Evolutionary conservation across 352 stramenopile genomes (phyloP).

Genomic region (Phytophthora uliginosa): DNA sequence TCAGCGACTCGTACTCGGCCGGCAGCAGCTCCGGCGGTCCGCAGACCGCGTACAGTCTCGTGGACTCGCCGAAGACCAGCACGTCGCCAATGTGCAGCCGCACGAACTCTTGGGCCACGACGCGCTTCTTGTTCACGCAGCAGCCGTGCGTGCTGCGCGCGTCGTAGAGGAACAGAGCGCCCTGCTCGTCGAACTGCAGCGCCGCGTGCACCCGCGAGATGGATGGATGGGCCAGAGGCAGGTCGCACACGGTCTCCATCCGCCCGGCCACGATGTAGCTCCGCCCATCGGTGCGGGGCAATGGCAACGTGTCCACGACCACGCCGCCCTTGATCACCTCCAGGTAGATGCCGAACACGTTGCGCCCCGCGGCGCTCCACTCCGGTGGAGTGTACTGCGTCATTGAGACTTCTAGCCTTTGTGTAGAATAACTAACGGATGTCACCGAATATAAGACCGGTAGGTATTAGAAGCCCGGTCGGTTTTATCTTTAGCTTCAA

Average conservation of each 20-base stretch:
- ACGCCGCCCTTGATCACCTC: conserved; percentile 79
- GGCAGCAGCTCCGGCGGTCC: conserved; percentile 75
- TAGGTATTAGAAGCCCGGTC: too few species aligned
- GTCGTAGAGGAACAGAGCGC: conserved; percentile 81
- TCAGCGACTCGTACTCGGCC: conserved; percentile 80
- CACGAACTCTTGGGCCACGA: conserved; percentile 55
- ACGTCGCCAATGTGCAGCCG: conserved; percentile 87
- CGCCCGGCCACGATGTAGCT: conserved; percentile 68
- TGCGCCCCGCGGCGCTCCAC: conserved; percentile 58
- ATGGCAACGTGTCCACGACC: conserved; percentile 53
- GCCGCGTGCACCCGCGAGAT: conserved; percentile 82
- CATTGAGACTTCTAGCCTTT: conserved; percentile 18
- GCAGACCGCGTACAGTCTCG: conserved; percentile 81
- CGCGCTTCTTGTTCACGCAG: conserved; percentile 86
- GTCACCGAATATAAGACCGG: too few species aligned
- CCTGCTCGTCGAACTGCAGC: conserved; percentile 75
- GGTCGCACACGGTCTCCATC: conserved; percentile 72
- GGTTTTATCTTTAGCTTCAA: too few species aligned
- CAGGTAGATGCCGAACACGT: conserved; percentile 65
- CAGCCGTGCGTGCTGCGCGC: conserved; percentile 86
- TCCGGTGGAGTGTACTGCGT: conserved; percentile 54
- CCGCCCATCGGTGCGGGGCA: conserved; percentile 37
- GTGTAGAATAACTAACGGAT: too few species aligned
- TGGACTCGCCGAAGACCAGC: conserved; percentile 90
- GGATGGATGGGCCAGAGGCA: conserved; percentile 79